Evolutionary conservation across 805 yeast species (phyloP), one percentile per base, ranked within the genome.

Genomic region (Dipodascus albidus): DNA sequence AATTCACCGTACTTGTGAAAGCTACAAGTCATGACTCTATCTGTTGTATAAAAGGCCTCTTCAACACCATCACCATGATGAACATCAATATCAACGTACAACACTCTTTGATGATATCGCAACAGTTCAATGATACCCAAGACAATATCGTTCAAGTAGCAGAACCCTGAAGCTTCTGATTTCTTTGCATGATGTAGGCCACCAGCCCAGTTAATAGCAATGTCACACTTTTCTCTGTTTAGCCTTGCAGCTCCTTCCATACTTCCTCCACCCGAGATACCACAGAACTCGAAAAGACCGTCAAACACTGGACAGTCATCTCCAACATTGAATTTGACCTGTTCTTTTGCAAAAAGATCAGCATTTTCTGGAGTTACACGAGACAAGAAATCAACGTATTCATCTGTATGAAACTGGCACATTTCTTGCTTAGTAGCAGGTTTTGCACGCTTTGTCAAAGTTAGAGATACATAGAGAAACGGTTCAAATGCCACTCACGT

Each of bases 21-120:
- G 9, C 95, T 85, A 60, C 90, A 90, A 0, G 97, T 90, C 96
- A 90, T 89, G 49, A 90, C 98, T 56, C 98, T 74, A 68, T 90
- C 98, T 1, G 96, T 87, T 17, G 93, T 80, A 70, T 91, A 87
- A 64, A 91, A 91, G 0, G 97, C 97, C 68, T 91, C 98, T 68
- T 91, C 96, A 19, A 91, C 98, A 59, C 98, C 98, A 69, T 91
- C 98, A 48, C 98, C 98, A 65, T 91, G 98, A 67, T 91, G 98
- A 14, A 91, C 79, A 67, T 91, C 98, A 54, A 89, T 90, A 68
- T 91, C 98, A 53, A 91, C 86, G 67, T 91, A 91, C 65, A 91
- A 74, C 4, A 91, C 96, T 58, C 98, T 78, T 47, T 96, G 93
- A 69, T 90, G 96, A 58, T 87, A 88, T 52, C 96, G 73, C 56